phyloP scores from a whole-genome alignment of 2,329 filamentous ascomycete species.

The Diplodia corticola region DNA sequence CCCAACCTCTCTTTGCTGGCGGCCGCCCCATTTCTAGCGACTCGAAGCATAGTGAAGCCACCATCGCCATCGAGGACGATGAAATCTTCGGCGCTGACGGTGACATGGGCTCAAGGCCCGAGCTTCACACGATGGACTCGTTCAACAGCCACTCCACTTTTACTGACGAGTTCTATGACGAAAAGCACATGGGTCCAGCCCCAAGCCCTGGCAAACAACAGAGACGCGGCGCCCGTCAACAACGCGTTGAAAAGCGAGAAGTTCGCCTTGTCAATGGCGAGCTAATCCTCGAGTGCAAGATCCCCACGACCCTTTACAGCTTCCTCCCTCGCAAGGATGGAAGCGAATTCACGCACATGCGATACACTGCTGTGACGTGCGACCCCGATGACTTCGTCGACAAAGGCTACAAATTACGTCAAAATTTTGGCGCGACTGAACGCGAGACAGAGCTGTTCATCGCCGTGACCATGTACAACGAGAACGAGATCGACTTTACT shows the following conservation, averaged over 20 bases:
- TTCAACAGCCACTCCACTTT: conserved; percentile 63
- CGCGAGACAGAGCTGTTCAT: conserved; percentile 96
- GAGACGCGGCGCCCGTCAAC: conserved; percentile 79
- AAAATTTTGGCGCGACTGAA: conserved; percentile 79
- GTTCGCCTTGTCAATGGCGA: conserved; percentile 97
- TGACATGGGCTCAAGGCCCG: conserved; percentile 51
- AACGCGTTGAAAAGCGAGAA: conserved; percentile 89
- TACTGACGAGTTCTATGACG: conserved; percentile 52
- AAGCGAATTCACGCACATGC: conserved; percentile 97
- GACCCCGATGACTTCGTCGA: conserved; percentile 92
- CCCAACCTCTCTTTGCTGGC: conserved; percentile 78
- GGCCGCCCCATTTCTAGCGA: conserved; percentile 49
- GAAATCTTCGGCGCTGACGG: conserved; percentile 73
- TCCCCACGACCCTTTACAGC: conserved; percentile 95
- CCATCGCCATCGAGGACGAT: conserved; percentile 66
- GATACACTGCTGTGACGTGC: conserved; percentile 97
- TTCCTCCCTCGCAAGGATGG: conserved; percentile 92
- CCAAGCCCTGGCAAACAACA: conserved; percentile 78
- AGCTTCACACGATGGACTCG: conserved; percentile 63
- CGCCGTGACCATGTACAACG: conserved; percentile 98
- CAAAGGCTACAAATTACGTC: conserved; percentile 86
- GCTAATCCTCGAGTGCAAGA: conserved; percentile 97
- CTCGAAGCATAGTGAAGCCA: conserved; percentile 57
- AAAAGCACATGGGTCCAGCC: conserved; percentile 83
- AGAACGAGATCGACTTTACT: conserved; percentile 94